Evolutionary conservation across 371 early-diverging fungal genomes (phyloP).

Genomic region (Circinella umbellata): DNA sequence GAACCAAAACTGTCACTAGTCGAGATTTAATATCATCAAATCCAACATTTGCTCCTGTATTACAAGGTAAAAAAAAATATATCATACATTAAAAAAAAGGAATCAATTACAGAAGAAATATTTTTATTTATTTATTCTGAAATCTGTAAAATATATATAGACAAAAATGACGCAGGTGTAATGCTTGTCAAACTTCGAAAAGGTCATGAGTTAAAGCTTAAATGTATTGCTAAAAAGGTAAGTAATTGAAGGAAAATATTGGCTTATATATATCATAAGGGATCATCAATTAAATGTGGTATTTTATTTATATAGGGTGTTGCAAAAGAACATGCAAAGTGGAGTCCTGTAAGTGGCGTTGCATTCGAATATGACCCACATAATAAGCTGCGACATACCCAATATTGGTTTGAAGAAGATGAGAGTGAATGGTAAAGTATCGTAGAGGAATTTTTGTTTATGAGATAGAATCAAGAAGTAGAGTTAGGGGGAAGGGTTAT

Average conservation of each 20-base stretch:
- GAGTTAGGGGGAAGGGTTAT: no score
- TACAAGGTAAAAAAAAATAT: constrained; percentile 52
- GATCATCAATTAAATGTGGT: no score
- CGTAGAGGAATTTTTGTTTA: neutral
- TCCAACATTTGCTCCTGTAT: constrained; percentile 79
- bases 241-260: neutral
- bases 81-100: neutral
- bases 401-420: constrained; percentile 95
- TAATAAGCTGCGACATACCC: constrained; percentile 92
- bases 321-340: constrained; percentile 98
- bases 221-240: constrained; percentile 86
- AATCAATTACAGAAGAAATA: neutral
- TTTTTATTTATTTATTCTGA: neutral
- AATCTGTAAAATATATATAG: constrained; percentile 36
- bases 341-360: constrained; percentile 95
- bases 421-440: constrained; percentile 82
- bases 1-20: constrained; percentile 82
- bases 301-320: constrained; percentile 70
- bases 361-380: constrained; percentile 98
- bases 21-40: constrained; percentile 81
- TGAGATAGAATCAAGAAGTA: no score
- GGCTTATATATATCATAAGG: no score
- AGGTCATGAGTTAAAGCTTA: constrained; percentile 91
- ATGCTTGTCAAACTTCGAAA: constrained; percentile 91
- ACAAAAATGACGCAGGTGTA: constrained; percentile 78